phyloP scores from a whole-genome alignment of 192 early-diverging fungal genomes.

The Entomortierella lignicola region DNA sequence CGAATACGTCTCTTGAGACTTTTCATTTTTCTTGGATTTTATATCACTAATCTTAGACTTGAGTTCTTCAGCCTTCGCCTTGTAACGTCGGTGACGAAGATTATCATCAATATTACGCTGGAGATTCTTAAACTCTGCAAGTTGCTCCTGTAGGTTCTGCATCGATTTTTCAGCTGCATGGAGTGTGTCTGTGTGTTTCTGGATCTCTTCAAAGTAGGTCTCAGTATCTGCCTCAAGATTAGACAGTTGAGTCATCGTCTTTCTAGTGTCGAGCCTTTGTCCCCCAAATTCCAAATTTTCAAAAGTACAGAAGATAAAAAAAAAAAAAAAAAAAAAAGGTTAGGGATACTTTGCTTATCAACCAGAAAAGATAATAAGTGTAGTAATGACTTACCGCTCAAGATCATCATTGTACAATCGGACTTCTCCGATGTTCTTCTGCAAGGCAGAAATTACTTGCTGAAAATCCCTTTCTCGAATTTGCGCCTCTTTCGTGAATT shows the following conservation, averaged over 20 bases:
- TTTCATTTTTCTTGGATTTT: slow-evolving; percentile 26
- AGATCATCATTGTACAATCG: slow-evolving; percentile 50
- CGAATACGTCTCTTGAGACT: slow-evolving; percentile 52
- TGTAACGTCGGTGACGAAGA: slow-evolving; percentile 50
- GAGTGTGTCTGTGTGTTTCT: slow-evolving; percentile 19
- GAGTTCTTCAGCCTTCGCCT: slow-evolving; percentile 42
- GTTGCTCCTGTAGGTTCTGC: slow-evolving; percentile 48
- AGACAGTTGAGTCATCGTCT: slow-evolving; percentile 28
- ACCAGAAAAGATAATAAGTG: background rate
- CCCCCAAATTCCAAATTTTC: background rate
- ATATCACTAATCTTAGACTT: slow-evolving; percentile 52
- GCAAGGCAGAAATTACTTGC: slow-evolving; percentile 41
- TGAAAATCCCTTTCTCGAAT: slow-evolving; percentile 21
- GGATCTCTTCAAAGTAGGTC: slow-evolving; percentile 28
- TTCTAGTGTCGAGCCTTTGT: slow-evolving; percentile 19
- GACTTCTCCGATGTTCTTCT: slow-evolving; percentile 43
- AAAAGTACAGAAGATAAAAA: no score
- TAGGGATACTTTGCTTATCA: background rate
- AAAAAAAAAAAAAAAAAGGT: background rate
- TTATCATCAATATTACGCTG: slow-evolving; percentile 64
- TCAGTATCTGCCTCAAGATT: slow-evolving; percentile 30
- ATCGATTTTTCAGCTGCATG: slow-evolving; percentile 42
- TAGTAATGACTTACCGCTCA: slow-evolving; percentile 29
- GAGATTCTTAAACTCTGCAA: slow-evolving; percentile 42
- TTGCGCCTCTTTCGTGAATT: slow-evolving; percentile 8